A percentile compares a stretch with the other conserved stretches of the same genome.
Conservation (phyloP, 1,139 yeast species). For the Zygosaccharomyces pseudobailii region DNA sequence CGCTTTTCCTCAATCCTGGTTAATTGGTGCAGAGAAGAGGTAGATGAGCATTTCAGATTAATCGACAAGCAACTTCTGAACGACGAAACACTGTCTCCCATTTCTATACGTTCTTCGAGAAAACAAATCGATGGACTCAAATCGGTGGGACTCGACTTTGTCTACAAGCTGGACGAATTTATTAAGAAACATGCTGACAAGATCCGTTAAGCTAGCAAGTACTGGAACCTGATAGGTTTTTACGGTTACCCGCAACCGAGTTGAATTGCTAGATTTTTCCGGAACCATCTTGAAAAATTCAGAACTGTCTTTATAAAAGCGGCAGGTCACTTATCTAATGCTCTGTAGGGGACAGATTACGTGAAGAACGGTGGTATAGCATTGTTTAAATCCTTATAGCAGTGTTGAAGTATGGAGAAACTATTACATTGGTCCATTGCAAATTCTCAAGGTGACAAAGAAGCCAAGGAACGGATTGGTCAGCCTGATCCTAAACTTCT, state of each 20-base stretch:
- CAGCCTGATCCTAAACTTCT: slow-evolving; percentile 73
- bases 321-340: neutral
- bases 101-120: slow-evolving; percentile 48
- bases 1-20: slow-evolving; percentile 41
- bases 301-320: neutral
- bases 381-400: neutral
- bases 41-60: slow-evolving; percentile 53
- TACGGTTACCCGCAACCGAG: neutral
- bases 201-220: slow-evolving; percentile 10
- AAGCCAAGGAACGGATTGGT: slow-evolving; percentile 55
- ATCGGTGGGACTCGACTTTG: slow-evolving; percentile 68
- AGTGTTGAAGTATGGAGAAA: slow-evolving; percentile 61
- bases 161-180: slow-evolving; percentile 34
- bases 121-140: slow-evolving; percentile 61
- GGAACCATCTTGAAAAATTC: slow-evolving; percentile 1
- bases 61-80: slow-evolving; percentile 68
- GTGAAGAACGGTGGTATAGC: neutral
- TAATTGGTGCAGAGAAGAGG: slow-evolving; percentile 69
- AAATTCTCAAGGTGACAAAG: slow-evolving; percentile 64
- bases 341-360: neutral
- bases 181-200: slow-evolving; percentile 25
- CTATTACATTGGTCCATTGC: slow-evolving; percentile 89
- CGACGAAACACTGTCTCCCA: slow-evolving; percentile 47
- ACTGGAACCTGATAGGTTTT: too few species aligned
- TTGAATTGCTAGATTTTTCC: slow-evolving; percentile 1